Percentiles rank a stretch among this genome's conserved stretches.
phyloP scores from a whole-genome alignment of 108 stramenopile genomes.

The Discostella stelligeroides region DNA sequence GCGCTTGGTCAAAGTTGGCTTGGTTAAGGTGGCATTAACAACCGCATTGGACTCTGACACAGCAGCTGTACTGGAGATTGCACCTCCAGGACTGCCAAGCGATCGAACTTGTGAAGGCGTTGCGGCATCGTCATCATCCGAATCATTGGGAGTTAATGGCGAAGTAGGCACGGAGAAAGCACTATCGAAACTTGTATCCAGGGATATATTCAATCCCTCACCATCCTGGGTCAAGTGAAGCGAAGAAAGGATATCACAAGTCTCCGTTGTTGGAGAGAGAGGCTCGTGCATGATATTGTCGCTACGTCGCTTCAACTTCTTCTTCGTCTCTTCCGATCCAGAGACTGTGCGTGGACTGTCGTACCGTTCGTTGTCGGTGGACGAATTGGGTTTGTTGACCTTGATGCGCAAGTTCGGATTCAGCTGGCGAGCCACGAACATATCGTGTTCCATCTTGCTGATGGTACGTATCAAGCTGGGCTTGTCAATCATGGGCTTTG shows the following conservation, averaged over 20 bases:
- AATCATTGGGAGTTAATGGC: constrained; percentile 23
- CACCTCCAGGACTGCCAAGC: constrained; percentile 14
- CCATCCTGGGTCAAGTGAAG: constrained; percentile 35
- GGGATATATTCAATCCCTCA: constrained; percentile 28
- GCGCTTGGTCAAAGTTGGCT: constrained; percentile 58
- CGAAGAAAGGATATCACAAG: constrained; percentile 30
- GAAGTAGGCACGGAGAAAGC: constrained; percentile 13
- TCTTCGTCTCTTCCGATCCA: constrained; percentile 2
- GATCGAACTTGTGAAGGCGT: constrained; percentile 7
- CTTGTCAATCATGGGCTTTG: constrained; percentile 41
- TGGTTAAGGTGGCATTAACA: constrained; percentile 15
- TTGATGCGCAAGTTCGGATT: constrained; percentile 8
- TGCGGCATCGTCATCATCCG: not conserved
- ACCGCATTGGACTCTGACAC: not conserved
- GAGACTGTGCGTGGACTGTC: constrained; percentile 3
- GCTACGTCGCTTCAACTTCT: not conserved
- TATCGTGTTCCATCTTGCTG: constrained; percentile 54
- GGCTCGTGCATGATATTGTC: not conserved
- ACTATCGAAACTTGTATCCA: no score
- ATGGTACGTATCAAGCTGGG: constrained; percentile 56
- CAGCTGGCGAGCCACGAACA: constrained; percentile 19
- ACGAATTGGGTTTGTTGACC: not conserved
- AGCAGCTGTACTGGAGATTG: not conserved
- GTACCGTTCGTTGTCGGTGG: not conserved
- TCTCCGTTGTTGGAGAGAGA: constrained; percentile 17